phyloP scores from a whole-genome alignment of 805 yeast species.

The Candida ortonii region DNA sequence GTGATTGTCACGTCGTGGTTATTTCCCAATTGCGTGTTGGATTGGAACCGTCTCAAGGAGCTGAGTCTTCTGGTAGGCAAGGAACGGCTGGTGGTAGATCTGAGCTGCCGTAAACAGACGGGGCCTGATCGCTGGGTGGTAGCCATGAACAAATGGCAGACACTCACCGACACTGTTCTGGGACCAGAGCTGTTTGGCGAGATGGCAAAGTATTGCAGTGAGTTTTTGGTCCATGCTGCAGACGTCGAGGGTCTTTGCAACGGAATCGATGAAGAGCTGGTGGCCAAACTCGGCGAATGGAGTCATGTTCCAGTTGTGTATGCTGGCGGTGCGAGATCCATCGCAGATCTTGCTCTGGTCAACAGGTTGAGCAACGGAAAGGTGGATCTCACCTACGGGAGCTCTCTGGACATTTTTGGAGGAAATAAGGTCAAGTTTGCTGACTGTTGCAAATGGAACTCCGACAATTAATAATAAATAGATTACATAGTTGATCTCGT shows the following conservation, averaged over 20 bases:
- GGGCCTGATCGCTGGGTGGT: conserved; percentile 67
- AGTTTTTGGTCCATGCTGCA: conserved; percentile 94
- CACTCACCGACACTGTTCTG: conserved; percentile 66
- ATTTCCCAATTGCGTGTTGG: conserved; percentile 62
- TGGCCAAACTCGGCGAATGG: conserved; percentile 75
- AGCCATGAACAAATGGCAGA: conserved; percentile 98
- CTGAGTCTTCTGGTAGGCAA: conserved; percentile 61
- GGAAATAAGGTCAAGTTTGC: conserved; percentile 74
- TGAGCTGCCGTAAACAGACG: conserved; percentile 68
- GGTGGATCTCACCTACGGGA: conserved; percentile 91
- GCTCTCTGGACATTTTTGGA: conserved; percentile 93
- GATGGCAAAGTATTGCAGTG: conserved; percentile 69
- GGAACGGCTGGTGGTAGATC: conserved; percentile 73
- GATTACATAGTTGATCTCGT: conserved; percentile 2
- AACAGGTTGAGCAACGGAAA: conserved; percentile 66
- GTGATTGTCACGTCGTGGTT: conserved; percentile 92
- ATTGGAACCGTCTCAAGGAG: conserved; percentile 46
- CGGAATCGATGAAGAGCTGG: conserved; percentile 85
- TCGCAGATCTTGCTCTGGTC: conserved; percentile 68
- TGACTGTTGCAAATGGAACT: conserved; percentile 78
- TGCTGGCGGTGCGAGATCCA: conserved; percentile 92
- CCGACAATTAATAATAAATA: too few relatives aligned
- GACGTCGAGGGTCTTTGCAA: conserved; percentile 96
- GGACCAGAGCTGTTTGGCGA: conserved; percentile 48
- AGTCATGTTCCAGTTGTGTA: conserved; percentile 73